These are phyloP conservation scores for Leptodontidium sp. DNA, from an alignment of 2,329 filamentous ascomycete genomes.

Conservation along the genomic window DNA sequence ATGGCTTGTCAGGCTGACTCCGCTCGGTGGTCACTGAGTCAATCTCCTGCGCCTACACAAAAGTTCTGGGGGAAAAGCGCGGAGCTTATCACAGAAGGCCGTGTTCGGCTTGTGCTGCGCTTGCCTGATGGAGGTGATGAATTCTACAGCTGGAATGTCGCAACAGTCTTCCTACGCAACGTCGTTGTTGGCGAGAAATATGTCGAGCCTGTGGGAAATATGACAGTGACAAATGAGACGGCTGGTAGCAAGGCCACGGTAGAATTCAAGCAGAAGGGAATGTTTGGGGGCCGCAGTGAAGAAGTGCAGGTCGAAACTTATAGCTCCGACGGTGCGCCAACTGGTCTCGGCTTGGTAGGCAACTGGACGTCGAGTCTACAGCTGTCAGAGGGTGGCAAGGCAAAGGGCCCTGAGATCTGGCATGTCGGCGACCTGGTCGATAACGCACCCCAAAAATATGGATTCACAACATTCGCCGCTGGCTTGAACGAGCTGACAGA, in stretches of 20 bases:
- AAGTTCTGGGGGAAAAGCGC: constrained; percentile 99
- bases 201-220: constrained; percentile 89
- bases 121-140: constrained; percentile 74
- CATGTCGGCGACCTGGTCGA: constrained; percentile 78
- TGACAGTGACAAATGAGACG: constrained; percentile 85
- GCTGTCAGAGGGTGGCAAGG: constrained; percentile 68
- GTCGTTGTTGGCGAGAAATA: constrained; percentile 99
- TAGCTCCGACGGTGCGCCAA: constrained; percentile 69
- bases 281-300: constrained; percentile 95
- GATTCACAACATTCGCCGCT: constrained; percentile 87
- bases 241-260: constrained; percentile 84
- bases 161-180: constrained; percentile 91
- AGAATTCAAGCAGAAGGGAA: constrained; percentile 93
- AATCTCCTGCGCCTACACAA: constrained; percentile 87
- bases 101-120: constrained; percentile 78
- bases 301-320: constrained; percentile 83
- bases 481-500: constrained; percentile 86
- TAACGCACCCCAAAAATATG: constrained; percentile 82
- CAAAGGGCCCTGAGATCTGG: constrained; percentile 77
- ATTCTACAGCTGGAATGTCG: constrained; percentile 86
- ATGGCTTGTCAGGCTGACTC: constrained; percentile 94
- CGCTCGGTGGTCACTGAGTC: constrained; percentile 83
- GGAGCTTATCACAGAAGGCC: constrained; percentile 92
- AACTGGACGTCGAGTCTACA: constrained; percentile 85
- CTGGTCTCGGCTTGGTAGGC: constrained; percentile 74